Percentiles rank a stretch among this genome's conserved stretches.
Conservation (phyloP, 169 alveolate genomes). For the Theileria sp. region DNA sequence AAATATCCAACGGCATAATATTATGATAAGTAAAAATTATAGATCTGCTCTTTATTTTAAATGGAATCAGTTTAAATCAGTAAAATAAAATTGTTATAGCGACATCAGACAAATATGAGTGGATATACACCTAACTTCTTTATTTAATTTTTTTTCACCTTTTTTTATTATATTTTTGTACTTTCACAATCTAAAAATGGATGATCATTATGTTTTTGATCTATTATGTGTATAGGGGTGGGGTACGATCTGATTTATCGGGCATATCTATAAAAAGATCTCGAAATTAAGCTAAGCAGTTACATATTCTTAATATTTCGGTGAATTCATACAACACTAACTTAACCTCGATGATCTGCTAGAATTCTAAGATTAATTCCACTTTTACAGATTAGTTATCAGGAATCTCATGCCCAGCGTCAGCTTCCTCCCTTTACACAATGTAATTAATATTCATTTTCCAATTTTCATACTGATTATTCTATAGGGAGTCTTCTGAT, state of each 20-base stretch:
- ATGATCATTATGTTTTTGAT: not conserved
- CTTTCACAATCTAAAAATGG: not conserved
- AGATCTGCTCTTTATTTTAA: not conserved
- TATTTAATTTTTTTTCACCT: conserved; percentile 22
- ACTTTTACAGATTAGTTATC: not conserved
- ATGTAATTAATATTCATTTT: conserved; percentile 9
- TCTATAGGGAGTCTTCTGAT: conserved; percentile 19
- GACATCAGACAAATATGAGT: conserved; percentile 12
- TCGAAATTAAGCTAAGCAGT: not conserved
- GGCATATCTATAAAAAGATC: not conserved
- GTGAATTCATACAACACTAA: not conserved
- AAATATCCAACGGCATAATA: not conserved
- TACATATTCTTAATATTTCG: not conserved
- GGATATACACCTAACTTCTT: conserved; percentile 17
- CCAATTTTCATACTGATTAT: not conserved
- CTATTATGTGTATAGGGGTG: conserved; percentile 20
- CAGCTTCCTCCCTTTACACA: conserved; percentile 1
- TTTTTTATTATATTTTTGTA: not conserved
- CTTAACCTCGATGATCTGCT: not conserved
- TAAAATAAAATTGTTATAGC: not conserved
- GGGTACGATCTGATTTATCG: conserved; percentile 10
- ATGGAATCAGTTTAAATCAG: not conserved
- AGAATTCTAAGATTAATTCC: not conserved
- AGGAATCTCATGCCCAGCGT: not conserved
- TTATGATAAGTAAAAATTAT: not conserved